Evolutionary conservation across 805 yeast species (phyloP).

Genomic region (Zygosaccharomyces lentus): DNA sequence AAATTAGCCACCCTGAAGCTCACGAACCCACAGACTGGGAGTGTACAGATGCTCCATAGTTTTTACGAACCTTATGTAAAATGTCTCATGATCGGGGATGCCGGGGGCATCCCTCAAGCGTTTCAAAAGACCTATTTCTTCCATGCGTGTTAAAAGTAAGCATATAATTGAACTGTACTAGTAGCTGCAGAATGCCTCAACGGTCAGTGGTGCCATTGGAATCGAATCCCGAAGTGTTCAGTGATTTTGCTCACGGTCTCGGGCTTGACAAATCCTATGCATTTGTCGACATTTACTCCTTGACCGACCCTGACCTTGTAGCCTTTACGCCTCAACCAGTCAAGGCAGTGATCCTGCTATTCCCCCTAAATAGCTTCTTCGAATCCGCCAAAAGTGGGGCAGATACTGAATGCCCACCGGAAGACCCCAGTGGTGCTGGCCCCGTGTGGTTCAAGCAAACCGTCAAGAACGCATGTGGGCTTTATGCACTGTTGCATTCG

Average conservation of each 20-base stretch:
- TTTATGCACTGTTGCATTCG: constrained; percentile 79
- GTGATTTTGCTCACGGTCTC: constrained; percentile 57
- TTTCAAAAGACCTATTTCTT: neutral
- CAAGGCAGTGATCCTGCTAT: constrained; percentile 68
- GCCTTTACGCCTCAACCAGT: constrained; percentile 80
- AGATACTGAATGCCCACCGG: constrained; percentile 4
- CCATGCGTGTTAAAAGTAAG: neutral
- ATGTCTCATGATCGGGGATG: neutral
- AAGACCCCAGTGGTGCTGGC: constrained; percentile 18
- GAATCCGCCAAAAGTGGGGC: constrained; percentile 45
- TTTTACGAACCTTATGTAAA: constrained; percentile 1
- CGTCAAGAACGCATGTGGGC: constrained; percentile 86
- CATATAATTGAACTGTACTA: neutral
- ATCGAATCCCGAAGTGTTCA: constrained; percentile 82
- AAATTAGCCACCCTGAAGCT: constrained; percentile 47
- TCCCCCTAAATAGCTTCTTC: constrained; percentile 67
- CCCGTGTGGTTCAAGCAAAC: constrained; percentile 80
- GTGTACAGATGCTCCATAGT: constrained; percentile 53
- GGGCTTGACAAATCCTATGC: constrained; percentile 59
- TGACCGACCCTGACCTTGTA: constrained; percentile 78
- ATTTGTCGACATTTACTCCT: constrained; percentile 78
- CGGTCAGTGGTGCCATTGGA: constrained; percentile 76
- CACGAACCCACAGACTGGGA: constrained; percentile 80
- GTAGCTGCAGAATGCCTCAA: constrained; percentile 5
- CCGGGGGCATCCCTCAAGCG: neutral